Base-by-base conservation (phyloP, 371 early-diverging fungal genomes). In the Circinella umbellata region DNA sequence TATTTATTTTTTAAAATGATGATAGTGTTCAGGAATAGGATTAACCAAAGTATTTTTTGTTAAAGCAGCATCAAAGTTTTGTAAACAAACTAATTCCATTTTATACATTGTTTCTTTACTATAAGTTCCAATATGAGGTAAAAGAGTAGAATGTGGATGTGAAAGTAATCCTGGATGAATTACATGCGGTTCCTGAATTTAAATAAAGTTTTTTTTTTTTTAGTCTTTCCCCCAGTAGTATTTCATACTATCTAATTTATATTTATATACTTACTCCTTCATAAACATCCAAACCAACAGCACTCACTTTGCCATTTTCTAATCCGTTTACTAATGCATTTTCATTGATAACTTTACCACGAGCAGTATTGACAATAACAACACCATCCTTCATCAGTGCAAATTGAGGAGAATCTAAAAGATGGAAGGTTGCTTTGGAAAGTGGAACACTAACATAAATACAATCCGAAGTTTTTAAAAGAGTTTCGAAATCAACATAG, bases 221-320 rank as follows among this genome's bases (percentile, higher is more conserved):
- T 7, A 27, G 20, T 47, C 34, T 47, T 17, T 13, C 42, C 47
- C 11, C 3, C 27, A 27, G 2, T 42, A 42, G 42, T 42, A 39
- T 51, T 15, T 51, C 15, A 5, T 51, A 13, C 3, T 3, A 9
- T 11, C 42, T 2, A 42, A n/a, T n/a, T n/a, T n/a, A n/a, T n/a
- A n/a, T n/a, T n/a, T 39, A 18, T 15, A 55, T 20, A 83, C 87
- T 53, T 60, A 70, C 70, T 35, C 85, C 82, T 76, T 88, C 87
- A 82, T 82, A 89, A 3, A 89, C 90, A 69, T 89, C 90, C 38
- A 87, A 68, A 8, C 88, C 90, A n/a, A 80, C 88, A 15, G 87
- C 76, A 5, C 78, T 69, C 3, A 89, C 75, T 37, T 89, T 83
- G 17, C 90, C 88, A 6, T 80, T 72, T 53, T 86, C 86, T 14